Evolutionary conservation across 352 stramenopile species (phyloP), one percentile per base, ranked within the genome.

Genomic region (Phytophthora pseudosyringae): DNA sequence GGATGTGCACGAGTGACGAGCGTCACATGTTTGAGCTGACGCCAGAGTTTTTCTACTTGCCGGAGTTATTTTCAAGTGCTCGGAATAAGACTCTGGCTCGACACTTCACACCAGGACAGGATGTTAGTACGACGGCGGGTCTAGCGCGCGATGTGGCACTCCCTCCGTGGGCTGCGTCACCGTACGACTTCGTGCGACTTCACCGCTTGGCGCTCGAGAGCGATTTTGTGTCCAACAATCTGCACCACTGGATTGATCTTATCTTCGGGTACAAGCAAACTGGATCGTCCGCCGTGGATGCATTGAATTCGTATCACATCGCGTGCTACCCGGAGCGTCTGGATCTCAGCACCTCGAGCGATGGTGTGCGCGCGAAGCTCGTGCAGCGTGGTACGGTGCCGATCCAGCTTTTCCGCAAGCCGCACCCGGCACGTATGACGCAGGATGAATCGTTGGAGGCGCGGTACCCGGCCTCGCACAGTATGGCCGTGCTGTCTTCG

Each of bases 191-290:
- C 66, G 94, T 99, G 21, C 88, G 91, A 18, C 89, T 99, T 46
- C 97, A 97, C 72, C 93, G 94, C 9, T 65, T 98, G 53, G 97
- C 98, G 9, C 87, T 99, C 25, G 98, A 99, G 76, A 99, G 94
- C 71, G 97, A 99, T 43, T 97, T 97, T 67, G 98, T 99, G 1
- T 99, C 97, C 38, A 89, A 78, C 54, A 90, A 99, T 63, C 85
- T 99, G 16, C 97, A 99, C 72, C 78, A 95, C 72, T 99, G 98
- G 98, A 98, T 99, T 32, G 98, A 99, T 81, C 85, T 99, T 26
- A 91, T 99, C 26, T 99, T 99, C 78, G 98, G 98, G 0, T 98
- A 88, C 77, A 98, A 99, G 53, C 98, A 99, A 68, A 74, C 80
- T 43, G 96, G 98, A 18, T 70, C 84, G 39, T 69, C 76, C 10